Percentiles rank a stretch among this genome's conserved stretches.
Conservation (phyloP, 805 yeast genomes). For the Scheffersomyces ergatensis region DNA sequence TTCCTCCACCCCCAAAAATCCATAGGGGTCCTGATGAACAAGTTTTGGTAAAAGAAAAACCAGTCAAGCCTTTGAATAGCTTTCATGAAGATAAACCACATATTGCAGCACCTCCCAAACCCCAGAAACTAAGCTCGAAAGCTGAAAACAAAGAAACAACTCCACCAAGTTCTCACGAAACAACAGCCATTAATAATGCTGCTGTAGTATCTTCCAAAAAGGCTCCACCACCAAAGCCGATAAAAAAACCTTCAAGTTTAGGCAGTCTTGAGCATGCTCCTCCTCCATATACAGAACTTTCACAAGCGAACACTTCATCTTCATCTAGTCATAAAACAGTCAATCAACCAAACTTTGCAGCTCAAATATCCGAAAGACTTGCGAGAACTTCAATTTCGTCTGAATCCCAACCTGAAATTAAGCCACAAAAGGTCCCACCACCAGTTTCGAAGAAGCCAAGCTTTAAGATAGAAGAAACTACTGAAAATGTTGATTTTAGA, state of each 20-base stretch:
- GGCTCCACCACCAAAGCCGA: slow-evolving; percentile 44
- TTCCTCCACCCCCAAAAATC: slow-evolving; percentile 14
- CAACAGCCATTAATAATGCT: too few species aligned
- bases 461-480: too few species aligned
- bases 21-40: slow-evolving; percentile 4
- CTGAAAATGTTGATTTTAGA: background rate
- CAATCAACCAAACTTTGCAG: background rate
- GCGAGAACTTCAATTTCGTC: background rate
- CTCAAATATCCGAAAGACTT: background rate
- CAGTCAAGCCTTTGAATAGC: too few species aligned
- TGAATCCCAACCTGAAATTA: background rate
- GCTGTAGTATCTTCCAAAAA: slow-evolving; percentile 14
- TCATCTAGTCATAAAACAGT: background rate
- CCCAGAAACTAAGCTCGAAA: slow-evolving; percentile 3
- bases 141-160: background rate
- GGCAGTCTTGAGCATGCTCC: slow-evolving; percentile 4
- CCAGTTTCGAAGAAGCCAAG: background rate
- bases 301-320: too few species aligned
- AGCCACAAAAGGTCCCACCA: background rate
- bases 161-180: too few species aligned
- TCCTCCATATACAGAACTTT: slow-evolving; percentile 15
- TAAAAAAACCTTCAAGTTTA: slow-evolving; percentile 22
- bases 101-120: slow-evolving; percentile 6
- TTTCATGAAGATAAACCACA: background rate
- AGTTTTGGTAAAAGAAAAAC: background rate